Base-by-base conservation (phyloP, 1,284 basidiomycete genomes). In the Ceratobasidium sp. region DNA sequence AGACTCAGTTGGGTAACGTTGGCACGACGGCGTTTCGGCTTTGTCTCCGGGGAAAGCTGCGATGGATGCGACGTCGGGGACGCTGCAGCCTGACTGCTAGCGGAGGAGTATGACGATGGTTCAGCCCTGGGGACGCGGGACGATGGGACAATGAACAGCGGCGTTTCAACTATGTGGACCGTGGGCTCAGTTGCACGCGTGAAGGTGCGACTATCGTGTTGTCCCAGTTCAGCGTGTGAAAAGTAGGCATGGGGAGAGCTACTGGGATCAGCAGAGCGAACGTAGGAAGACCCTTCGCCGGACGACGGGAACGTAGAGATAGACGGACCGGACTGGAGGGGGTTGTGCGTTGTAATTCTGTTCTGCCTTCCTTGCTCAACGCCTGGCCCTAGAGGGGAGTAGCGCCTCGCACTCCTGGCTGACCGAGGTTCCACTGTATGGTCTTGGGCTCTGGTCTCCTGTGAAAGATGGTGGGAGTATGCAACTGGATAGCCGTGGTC, bases 21-120 rank as follows among this genome's bases (percentile, higher is more conserved):
- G 3, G 93, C 93, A 72, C 93, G 89, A 84, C 93, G 93, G 81
- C 93, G 88, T 83, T 94, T 94, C 85, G 93, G 94, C 86, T 94
- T 94, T 36, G 67, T 72, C 29, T 72, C 74, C 27, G 63, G 53
- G 17, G 63, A 44, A 36, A 62, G 66, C 17, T 64, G 74, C 15
- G 60, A 29, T 19, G 47, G 41, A 45, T 62, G 48, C 19, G 71
- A 73, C 4, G 59, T 41, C 11, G 48, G 51, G 33, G 45, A 33
- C 22, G 71, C 29, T 15, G 44, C 27, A 48, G 22, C 7, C 29
- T 72, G 57, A 36, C 59, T 45, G 50, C n/a, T 63, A n/a, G 51
- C 14, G 11, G 47, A 15, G 31, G 45, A 24, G 71, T 73, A 36
- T 6, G 59, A 29, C 11, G 59, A 36, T n/a, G 29, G 31, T 22